phyloP scores from a whole-genome alignment of 495 filamentous ascomycete genomes.

The Xylaria castorea region DNA sequence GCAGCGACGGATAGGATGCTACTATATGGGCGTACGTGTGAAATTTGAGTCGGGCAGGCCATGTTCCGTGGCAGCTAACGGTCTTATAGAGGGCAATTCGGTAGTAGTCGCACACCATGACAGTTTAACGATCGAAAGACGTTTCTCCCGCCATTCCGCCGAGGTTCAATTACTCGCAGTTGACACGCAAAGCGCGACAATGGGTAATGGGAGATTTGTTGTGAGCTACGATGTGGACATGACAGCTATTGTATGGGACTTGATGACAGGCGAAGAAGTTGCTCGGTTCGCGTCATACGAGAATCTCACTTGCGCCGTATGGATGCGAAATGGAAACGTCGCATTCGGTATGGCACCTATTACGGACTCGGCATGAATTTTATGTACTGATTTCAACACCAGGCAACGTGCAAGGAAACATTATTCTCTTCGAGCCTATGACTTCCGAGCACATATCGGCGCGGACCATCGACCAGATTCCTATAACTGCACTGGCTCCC shows the following conservation, averaged over 20 bases:
- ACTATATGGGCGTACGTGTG: slow-evolving; percentile 69
- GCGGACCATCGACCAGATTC: slow-evolving; percentile 87
- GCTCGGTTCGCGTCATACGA: slow-evolving; percentile 91
- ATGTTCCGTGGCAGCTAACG: slow-evolving; percentile 20
- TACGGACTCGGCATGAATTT: slow-evolving; percentile 17
- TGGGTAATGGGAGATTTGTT: slow-evolving; percentile 81
- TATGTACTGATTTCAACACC: slow-evolving; percentile 28
- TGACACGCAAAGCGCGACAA: slow-evolving; percentile 90
- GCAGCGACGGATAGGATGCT: slow-evolving; percentile 87
- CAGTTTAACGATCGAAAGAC: slow-evolving; percentile 84
- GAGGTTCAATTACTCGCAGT: slow-evolving; percentile 83
- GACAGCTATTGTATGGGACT: slow-evolving; percentile 96
- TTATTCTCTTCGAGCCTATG: slow-evolving; percentile 92
- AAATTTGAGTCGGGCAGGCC: not conserved
- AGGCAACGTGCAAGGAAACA: slow-evolving; percentile 90
- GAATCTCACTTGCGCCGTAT: slow-evolving; percentile 80
- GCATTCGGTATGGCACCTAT: slow-evolving; percentile 76
- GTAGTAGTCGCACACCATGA: slow-evolving; percentile 90
- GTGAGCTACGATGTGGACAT: slow-evolving; percentile 92
- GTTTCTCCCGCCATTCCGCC: slow-evolving; percentile 84
- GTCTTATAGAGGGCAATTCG: slow-evolving; percentile 62
- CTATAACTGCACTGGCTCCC: slow-evolving; percentile 90
- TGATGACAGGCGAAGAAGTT: slow-evolving; percentile 89
- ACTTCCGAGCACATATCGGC: slow-evolving; percentile 93
- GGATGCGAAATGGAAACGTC: slow-evolving; percentile 98